Conservation (phyloP, 73 alveolate genomes). For the Blepharisma stoltei region DNA sequence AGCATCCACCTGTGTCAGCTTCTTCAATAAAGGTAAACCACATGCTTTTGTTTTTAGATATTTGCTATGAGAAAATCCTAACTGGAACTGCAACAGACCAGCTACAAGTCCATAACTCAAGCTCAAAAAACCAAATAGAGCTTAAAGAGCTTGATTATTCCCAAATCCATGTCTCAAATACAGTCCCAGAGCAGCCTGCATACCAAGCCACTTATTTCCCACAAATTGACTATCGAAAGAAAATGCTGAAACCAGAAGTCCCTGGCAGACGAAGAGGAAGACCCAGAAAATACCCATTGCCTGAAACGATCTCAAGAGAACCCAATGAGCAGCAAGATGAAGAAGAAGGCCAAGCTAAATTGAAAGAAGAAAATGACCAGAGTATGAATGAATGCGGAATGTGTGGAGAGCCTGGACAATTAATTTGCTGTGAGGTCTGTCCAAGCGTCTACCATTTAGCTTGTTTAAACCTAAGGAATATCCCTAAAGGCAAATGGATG, state of each 20-base stretch:
- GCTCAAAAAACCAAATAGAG: background rate
- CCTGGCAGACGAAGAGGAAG: slow-evolving; percentile 19
- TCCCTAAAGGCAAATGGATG: slow-evolving; percentile 35
- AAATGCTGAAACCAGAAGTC: background rate
- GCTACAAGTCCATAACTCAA: background rate
- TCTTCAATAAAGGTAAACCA: slow-evolving; percentile 5
- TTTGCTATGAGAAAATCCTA: slow-evolving; percentile 26
- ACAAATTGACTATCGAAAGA: background rate
- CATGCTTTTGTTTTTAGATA: background rate
- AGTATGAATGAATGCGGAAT: slow-evolving; percentile 30
- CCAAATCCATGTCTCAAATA: background rate
- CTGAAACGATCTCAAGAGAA: slow-evolving; percentile 17
- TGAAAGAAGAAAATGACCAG: slow-evolving; percentile 25
- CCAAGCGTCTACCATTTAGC: slow-evolving; percentile 29
- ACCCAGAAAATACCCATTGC: slow-evolving; percentile 31
- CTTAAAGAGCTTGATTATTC: slow-evolving; percentile 30
- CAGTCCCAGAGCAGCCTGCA: slow-evolving; percentile 13
- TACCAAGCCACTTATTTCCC: background rate
- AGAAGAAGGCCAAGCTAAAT: slow-evolving; percentile 23
- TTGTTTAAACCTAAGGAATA: slow-evolving; percentile 18
- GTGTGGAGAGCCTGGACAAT: slow-evolving; percentile 31
- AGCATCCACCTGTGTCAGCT: background rate
- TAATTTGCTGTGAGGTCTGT: slow-evolving; percentile 32
- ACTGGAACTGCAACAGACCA: slow-evolving; percentile 16
- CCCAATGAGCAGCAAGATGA: background rate